Percentiles rank a stretch among this genome's conserved stretches.
These are phyloP conservation scores for Aspergillus sclerotialis DNA, from an alignment of 2,329 filamentous ascomycete genomes.

Conservation along the genomic window DNA sequence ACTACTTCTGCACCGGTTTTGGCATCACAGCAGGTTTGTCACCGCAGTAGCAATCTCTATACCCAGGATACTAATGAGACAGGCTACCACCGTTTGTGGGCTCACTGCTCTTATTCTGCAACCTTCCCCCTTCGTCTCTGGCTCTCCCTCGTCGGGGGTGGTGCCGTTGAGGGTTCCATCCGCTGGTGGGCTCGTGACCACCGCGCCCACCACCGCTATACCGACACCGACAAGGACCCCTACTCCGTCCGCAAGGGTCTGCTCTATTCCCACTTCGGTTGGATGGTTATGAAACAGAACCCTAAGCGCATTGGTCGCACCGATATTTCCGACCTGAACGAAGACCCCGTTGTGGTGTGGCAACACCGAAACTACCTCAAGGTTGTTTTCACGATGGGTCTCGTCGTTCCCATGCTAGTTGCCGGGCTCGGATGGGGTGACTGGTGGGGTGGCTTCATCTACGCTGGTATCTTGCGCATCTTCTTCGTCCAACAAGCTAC, in stretches of 20 bases:
- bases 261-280: slow-evolving; percentile 75
- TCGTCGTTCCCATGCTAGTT: slow-evolving; percentile 68
- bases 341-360: slow-evolving; percentile 77
- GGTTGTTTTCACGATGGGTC: slow-evolving; percentile 68
- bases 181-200: slow-evolving; percentile 86
- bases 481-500: slow-evolving; percentile 89
- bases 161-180: slow-evolving; percentile 78
- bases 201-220: slow-evolving; percentile 83
- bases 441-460: slow-evolving; percentile 74
- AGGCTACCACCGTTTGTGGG: slow-evolving; percentile 78
- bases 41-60: neutral
- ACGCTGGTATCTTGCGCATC: slow-evolving; percentile 76
- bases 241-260: slow-evolving; percentile 87
- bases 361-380: slow-evolving; percentile 84
- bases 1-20: slow-evolving; percentile 78
- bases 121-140: slow-evolving; percentile 70
- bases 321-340: slow-evolving; percentile 82
- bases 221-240: slow-evolving; percentile 85
- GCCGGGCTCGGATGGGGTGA: slow-evolving; percentile 75
- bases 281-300: slow-evolving; percentile 94
- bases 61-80: slow-evolving; percentile 10
- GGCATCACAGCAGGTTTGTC: slow-evolving; percentile 68
- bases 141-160: slow-evolving; percentile 72
- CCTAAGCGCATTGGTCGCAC: slow-evolving; percentile 81
- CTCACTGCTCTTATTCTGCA: slow-evolving; percentile 77